phyloP scores from a whole-genome alignment of 2,329 filamentous ascomycete genomes.

The Tolypocladium pustulatum region DNA sequence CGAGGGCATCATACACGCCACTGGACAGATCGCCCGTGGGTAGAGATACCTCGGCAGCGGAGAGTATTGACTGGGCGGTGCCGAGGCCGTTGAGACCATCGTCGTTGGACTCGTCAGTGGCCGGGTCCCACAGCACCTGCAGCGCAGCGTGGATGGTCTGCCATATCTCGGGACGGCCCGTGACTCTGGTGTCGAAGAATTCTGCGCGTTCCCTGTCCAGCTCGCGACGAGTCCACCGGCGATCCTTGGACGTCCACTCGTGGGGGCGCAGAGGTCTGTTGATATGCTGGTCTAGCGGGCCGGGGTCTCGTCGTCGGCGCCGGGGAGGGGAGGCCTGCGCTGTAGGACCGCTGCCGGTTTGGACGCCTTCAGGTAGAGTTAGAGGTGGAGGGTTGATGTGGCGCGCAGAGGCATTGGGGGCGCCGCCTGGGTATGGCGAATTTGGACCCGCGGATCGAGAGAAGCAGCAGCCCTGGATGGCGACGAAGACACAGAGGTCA shows the following conservation, averaged over 20 bases:
- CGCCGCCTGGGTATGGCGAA: slow-evolving; percentile 41
- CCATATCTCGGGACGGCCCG: slow-evolving; percentile 72
- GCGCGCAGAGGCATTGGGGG: slow-evolving; percentile 38
- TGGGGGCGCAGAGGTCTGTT: slow-evolving; percentile 59
- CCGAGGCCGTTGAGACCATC: slow-evolving; percentile 33
- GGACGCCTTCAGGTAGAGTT: slow-evolving; percentile 18
- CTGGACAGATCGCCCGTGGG: slow-evolving; percentile 63
- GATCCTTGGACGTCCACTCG: slow-evolving; percentile 52
- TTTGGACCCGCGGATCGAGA: slow-evolving; percentile 41
- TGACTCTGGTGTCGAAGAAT: slow-evolving; percentile 86
- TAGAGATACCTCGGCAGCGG: slow-evolving; percentile 65
- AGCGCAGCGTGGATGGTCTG: slow-evolving; percentile 59
- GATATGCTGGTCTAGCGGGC: slow-evolving; percentile 51
- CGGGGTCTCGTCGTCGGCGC: slow-evolving; percentile 23
- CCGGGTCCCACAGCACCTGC: slow-evolving; percentile 53
- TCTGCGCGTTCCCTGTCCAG: slow-evolving; percentile 64
- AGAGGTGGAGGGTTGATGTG: slow-evolving; percentile 38
- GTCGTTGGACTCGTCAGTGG: slow-evolving; percentile 23
- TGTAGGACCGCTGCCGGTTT: slow-evolving; percentile 7
- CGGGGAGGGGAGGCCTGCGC: slow-evolving; percentile 8
- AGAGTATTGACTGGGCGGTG: slow-evolving; percentile 71
- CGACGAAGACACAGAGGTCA: not conserved
- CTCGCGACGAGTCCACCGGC: slow-evolving; percentile 58
- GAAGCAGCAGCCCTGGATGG: slow-evolving; percentile 45
- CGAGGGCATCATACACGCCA: slow-evolving; percentile 61